Conservation (phyloP, 495 filamentous ascomycete species). For the Cryomyces antarcticus region DNA sequence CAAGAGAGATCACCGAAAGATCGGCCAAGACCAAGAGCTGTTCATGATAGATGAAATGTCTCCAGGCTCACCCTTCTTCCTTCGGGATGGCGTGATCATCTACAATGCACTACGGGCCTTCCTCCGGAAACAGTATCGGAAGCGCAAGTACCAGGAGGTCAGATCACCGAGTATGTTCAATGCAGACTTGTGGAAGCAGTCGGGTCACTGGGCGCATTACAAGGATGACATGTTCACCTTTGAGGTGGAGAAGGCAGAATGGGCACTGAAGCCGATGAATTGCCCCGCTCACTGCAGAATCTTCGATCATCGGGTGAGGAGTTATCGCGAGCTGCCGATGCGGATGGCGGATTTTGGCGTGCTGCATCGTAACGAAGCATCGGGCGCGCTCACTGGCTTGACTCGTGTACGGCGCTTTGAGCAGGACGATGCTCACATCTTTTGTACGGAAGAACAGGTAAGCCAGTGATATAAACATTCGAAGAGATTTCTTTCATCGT, state of each 20-base stretch:
- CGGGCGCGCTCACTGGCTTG: slow-evolving; percentile 72
- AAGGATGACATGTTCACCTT: slow-evolving; percentile 93
- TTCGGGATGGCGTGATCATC: slow-evolving; percentile 82
- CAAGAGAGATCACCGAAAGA: slow-evolving; percentile 78
- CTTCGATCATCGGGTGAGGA: slow-evolving; percentile 57
- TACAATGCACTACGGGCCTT: slow-evolving; percentile 72
- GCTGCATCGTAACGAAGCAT: slow-evolving; percentile 85
- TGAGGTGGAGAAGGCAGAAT: slow-evolving; percentile 73
- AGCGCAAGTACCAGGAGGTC: slow-evolving; percentile 85
- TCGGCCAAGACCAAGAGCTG: slow-evolving; percentile 86
- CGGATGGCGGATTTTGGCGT: slow-evolving; percentile 90
- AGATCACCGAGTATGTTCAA: slow-evolving; percentile 95
- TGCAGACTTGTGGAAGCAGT: slow-evolving; percentile 71
- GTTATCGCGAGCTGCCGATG: slow-evolving; percentile 74
- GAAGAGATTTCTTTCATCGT: too few relatives aligned
- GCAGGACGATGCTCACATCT: slow-evolving; percentile 92
- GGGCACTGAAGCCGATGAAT: slow-evolving; percentile 92
- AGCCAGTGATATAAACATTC: neutral
- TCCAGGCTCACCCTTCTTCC: slow-evolving; percentile 80
- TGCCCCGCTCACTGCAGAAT: slow-evolving; percentile 75
- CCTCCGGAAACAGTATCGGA: slow-evolving; percentile 73
- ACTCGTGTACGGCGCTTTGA: slow-evolving; percentile 84
- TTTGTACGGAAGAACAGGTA: slow-evolving; percentile 61
- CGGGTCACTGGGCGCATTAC: slow-evolving; percentile 91
- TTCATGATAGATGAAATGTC: slow-evolving; percentile 91